Conservation (phyloP, 2,329 filamentous ascomycete genomes). For the Zymoseptoria tritici region DNA sequence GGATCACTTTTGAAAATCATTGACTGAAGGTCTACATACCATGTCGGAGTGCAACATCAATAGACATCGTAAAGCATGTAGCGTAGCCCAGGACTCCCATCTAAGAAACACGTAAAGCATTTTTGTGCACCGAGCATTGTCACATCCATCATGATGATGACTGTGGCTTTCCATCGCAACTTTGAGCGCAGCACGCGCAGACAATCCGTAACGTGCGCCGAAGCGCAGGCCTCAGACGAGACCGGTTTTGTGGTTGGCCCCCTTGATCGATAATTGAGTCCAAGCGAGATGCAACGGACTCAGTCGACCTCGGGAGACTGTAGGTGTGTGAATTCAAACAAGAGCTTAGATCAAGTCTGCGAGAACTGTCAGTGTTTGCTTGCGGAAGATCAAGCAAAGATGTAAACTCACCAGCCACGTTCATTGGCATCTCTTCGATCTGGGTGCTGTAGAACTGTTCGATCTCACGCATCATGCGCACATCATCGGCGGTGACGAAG, state of each 20-base stretch:
- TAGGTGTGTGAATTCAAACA: constrained; percentile 6
- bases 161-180: constrained; percentile 24
- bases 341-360: constrained; percentile 35
- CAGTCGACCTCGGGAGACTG: constrained; percentile 18
- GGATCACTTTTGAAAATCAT: constrained; percentile 10
- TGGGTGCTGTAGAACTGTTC: constrained; percentile 99
- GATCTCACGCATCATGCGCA: constrained; percentile 99
- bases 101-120: constrained; percentile 24
- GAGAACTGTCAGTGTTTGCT: constrained; percentile 31
- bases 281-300: constrained; percentile 7
- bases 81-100: constrained; percentile 19
- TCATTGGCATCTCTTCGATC: constrained; percentile 99
- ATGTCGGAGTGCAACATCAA: constrained; percentile 27
- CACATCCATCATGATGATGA: constrained; percentile 18
- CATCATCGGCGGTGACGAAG: constrained; percentile 98
- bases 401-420: constrained; percentile 54
- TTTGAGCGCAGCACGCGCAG: constrained; percentile 12
- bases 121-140: constrained; percentile 21
- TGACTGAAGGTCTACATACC: constrained; percentile 25
- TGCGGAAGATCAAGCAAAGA: too few species aligned
- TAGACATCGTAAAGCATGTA: constrained; percentile 26
- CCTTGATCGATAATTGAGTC: background rate
- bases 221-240: constrained; percentile 14
- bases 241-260: constrained; percentile 1
- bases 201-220: constrained; percentile 13